phyloP scores from a whole-genome alignment of 2,329 filamentous ascomycete species.

The Hypoxylon sp. region DNA sequence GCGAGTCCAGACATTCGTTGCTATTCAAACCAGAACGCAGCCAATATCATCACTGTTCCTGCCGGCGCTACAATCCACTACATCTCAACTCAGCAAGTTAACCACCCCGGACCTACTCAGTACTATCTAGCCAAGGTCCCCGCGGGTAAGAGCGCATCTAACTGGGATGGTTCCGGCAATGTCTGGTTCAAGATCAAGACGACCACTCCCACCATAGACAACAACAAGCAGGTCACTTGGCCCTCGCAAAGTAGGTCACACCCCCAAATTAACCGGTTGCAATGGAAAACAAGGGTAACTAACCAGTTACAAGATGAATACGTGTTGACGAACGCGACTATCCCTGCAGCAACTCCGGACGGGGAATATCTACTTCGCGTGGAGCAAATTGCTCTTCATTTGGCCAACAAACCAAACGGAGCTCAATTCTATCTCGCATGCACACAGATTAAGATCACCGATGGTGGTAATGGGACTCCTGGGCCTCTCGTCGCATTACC shows the following conservation, averaged over 20 bases:
- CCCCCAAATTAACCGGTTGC: neutral
- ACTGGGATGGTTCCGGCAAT: constrained; percentile 57
- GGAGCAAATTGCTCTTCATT: constrained; percentile 60
- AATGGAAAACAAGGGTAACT: neutral
- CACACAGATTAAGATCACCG: constrained; percentile 58
- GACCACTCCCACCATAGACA: constrained; percentile 61
- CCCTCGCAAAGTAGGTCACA: constrained; percentile 54
- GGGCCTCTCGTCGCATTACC: constrained; percentile 54
- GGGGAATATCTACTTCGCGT: constrained; percentile 60
- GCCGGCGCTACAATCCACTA: constrained; percentile 56
- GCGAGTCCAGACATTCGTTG: constrained; percentile 55
- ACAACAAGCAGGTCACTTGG: constrained; percentile 63
- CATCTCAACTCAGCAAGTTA: constrained; percentile 56
- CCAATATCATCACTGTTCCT: constrained; percentile 51
- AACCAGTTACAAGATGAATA: constrained; percentile 51
- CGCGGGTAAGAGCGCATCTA: constrained; percentile 52
- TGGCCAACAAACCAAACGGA: constrained; percentile 54
- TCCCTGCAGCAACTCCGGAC: constrained; percentile 54
- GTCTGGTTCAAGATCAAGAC: constrained; percentile 60
- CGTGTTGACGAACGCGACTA: constrained; percentile 54
- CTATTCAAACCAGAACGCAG: constrained; percentile 55
- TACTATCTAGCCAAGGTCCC: constrained; percentile 60
- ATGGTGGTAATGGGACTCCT: constrained; percentile 55
- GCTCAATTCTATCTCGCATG: constrained; percentile 60
- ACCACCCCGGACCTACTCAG: constrained; percentile 59